These are phyloP conservation scores for Xylariomycetidae sp. DNA, from an alignment of 2,329 filamentous ascomycete genomes.

Conservation along the genomic window DNA sequence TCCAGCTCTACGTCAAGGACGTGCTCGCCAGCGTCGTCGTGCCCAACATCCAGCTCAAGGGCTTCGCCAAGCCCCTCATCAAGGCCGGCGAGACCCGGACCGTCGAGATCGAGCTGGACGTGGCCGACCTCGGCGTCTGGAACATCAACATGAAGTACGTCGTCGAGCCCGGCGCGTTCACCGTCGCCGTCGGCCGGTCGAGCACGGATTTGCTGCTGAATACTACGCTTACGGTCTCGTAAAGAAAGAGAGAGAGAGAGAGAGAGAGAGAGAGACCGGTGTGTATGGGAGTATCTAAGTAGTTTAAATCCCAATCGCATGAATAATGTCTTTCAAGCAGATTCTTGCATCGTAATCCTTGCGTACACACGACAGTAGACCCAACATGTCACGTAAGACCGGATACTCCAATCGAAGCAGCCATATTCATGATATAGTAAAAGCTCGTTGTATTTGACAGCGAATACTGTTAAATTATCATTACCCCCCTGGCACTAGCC, in stretches of 20 bases:
- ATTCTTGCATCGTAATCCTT: too few species aligned
- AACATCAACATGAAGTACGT: slow-evolving; percentile 61
- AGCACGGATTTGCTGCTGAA: slow-evolving; percentile 51
- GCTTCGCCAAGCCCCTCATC: slow-evolving; percentile 60
- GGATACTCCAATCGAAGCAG: too few species aligned
- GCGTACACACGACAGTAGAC: too few species aligned
- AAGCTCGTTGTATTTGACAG: too few species aligned
- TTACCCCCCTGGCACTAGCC: too few species aligned
- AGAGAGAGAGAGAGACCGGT: too few species aligned
- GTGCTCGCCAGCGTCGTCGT: slow-evolving; percentile 56
- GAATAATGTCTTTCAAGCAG: too few species aligned
- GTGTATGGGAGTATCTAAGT: too few species aligned
- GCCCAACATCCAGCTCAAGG: slow-evolving; percentile 58
- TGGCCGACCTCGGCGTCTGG: slow-evolving; percentile 50
- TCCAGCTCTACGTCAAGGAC: slow-evolving; percentile 63
- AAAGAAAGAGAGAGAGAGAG: neutral
- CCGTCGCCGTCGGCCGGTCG: slow-evolving; percentile 54
- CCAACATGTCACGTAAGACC: too few species aligned
- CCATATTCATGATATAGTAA: too few species aligned
- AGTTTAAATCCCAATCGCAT: too few species aligned
- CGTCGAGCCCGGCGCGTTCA: slow-evolving; percentile 65
- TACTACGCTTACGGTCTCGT: slow-evolving; percentile 47
- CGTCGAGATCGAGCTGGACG: slow-evolving; percentile 40
- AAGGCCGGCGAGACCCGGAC: slow-evolving; percentile 52
- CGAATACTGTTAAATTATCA: too few species aligned